A percentile compares a stretch with the other conserved stretches of the same genome.
These are phyloP conservation scores for Amphibolis antarctica DNA, from an alignment of 106 monocot species.

Conservation along the genomic window DNA sequence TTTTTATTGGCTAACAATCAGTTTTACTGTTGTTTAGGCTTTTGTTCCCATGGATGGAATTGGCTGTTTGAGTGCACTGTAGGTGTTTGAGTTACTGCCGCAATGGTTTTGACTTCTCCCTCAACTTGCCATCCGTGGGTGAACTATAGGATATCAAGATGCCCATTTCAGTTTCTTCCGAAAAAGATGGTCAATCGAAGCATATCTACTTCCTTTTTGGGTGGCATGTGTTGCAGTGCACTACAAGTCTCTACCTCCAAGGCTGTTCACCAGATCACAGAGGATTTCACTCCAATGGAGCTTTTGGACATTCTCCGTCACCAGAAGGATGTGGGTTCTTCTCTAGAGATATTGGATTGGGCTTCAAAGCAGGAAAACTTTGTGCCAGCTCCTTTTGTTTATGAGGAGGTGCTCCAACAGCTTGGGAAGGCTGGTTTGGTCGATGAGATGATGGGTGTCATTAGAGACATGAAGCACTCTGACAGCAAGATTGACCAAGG, in stretches of 20 bases:
- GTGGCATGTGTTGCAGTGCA: background rate
- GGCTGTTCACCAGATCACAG: conserved; percentile 24
- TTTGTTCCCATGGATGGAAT: too few species aligned
- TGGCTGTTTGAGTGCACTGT: too few species aligned
- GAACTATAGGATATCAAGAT: conserved; percentile 6
- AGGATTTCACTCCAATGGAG: conserved; percentile 39
- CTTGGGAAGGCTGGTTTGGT: conserved; percentile 58
- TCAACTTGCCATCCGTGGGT: conserved; percentile 16
- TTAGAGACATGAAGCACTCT: conserved; percentile 40
- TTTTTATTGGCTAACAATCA: too few species aligned
- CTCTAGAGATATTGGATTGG: conserved; percentile 40
- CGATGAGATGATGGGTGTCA: conserved; percentile 34
- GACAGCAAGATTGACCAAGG: conserved; percentile 35
- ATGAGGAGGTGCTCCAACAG: conserved; percentile 54
- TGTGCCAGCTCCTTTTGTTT: conserved; percentile 21
- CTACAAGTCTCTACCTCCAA: background rate
- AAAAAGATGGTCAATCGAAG: background rate
- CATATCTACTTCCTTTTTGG: background rate
- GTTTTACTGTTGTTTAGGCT: too few species aligned
- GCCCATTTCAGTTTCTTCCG: background rate
- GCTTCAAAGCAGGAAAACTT: conserved; percentile 30
- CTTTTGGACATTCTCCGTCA: conserved; percentile 45
- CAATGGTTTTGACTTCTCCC: conserved; percentile 44
- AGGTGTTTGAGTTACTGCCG: conserved; percentile 27
- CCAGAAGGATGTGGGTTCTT: conserved; percentile 40